Percentiles rank a stretch among this genome's conserved stretches.
These are phyloP conservation scores for Sporobolomyces roseus DNA, from an alignment of 768 basidiomycete species.

Conservation along the genomic window DNA sequence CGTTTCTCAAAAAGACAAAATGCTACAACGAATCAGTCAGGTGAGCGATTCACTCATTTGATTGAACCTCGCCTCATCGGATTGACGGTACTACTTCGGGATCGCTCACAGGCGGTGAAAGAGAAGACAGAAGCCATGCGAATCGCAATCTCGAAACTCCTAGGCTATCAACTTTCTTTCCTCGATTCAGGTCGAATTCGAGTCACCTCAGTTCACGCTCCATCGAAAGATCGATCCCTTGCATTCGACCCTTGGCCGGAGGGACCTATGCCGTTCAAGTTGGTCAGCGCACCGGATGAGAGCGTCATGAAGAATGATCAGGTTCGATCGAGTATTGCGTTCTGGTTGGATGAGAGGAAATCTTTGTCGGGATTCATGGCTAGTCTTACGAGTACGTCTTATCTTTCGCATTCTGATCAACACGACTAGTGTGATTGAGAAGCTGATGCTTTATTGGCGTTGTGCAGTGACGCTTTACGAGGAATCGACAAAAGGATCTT, in stretches of 20 bases:
- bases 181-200: conserved; percentile 85
- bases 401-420: background rate
- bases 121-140: conserved; percentile 86
- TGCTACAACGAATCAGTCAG: conserved; percentile 71
- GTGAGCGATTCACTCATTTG: too few species aligned
- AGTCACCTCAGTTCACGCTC: conserved; percentile 85
- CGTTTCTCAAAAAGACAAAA: conserved; percentile 70
- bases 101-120: conserved; percentile 77
- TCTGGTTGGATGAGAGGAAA: conserved; percentile 41
- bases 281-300: conserved; percentile 40
- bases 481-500: conserved; percentile 18
- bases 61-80: too few species aligned
- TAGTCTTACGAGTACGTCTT: conserved; percentile 34
- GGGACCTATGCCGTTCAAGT: conserved; percentile 38
- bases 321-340: conserved; percentile 68
- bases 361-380: conserved; percentile 44
- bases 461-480: conserved; percentile 8
- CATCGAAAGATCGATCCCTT: conserved; percentile 56
- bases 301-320: conserved; percentile 60
- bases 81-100: too few species aligned
- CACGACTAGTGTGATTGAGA: too few species aligned
- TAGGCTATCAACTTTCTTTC: conserved; percentile 87
- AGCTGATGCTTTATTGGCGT: background rate
- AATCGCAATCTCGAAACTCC: conserved; percentile 79
- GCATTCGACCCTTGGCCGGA: conserved; percentile 57